These are phyloP conservation scores for Agarophyton chilense DNA, from an alignment of 23 red algal genomes.

Conservation along the genomic window DNA sequence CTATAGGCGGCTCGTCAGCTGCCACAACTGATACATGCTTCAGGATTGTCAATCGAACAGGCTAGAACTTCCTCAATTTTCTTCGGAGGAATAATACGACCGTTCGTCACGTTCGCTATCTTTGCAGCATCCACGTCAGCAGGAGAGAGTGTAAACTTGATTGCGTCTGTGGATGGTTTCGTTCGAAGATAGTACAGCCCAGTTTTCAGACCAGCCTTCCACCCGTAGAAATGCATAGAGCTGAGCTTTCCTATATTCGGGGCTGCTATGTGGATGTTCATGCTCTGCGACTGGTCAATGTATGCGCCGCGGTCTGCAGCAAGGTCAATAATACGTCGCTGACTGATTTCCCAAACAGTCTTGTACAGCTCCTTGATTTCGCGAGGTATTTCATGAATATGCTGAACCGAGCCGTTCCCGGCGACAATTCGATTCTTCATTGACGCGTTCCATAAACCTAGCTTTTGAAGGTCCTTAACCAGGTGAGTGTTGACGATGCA, in stretches of 20 bases:
- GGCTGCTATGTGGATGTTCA: conserved; percentile 94
- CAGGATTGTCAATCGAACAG: conserved; percentile 81
- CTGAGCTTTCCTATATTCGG: conserved; percentile 92
- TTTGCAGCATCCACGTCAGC: conserved; percentile 56
- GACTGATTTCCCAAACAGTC: conserved; percentile 98
- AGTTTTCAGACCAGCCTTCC: conserved; percentile 94
- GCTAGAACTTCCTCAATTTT: conserved; percentile 48
- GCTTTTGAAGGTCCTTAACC: conserved; percentile 93
- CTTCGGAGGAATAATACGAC: background rate
- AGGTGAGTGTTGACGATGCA: conserved; percentile 98
- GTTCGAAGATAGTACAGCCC: conserved; percentile 97
- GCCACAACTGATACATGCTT: conserved; percentile 72
- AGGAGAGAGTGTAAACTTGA: conserved; percentile 94
- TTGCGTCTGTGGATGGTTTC: conserved; percentile 91
- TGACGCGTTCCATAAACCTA: conserved; percentile 86
- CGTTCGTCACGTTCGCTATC: conserved; percentile 5
- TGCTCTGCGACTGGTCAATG: conserved; percentile 96
- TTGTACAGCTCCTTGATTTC: conserved; percentile 90
- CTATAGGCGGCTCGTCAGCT: conserved; percentile 28
- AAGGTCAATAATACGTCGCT: conserved; percentile 91
- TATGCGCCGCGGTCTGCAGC: conserved; percentile 95
- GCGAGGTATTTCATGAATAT: conserved; percentile 82
- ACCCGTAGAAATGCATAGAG: conserved; percentile 99
- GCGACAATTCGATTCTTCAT: conserved; percentile 98
- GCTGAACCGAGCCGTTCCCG: conserved; percentile 83